Conservation (phyloP, 345 rosid genomes). For the Viola odorata region DNA sequence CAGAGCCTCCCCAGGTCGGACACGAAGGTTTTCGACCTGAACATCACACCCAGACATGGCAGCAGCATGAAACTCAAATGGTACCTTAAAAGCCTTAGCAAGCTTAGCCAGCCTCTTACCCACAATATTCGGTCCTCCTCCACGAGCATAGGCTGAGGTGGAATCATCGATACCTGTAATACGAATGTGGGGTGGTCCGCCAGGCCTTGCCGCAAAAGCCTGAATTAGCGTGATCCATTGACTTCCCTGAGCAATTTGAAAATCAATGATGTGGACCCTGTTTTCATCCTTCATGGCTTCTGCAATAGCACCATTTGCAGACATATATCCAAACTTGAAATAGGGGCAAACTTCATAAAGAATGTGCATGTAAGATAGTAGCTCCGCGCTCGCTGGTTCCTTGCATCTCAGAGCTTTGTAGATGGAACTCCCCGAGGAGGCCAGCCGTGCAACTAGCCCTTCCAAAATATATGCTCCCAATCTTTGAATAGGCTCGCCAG, state of each 20-base stretch:
- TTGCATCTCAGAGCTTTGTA: conserved; percentile 61
- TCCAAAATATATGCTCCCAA: conserved; percentile 90
- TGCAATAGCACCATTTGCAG: conserved; percentile 93
- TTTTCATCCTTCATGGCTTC: conserved; percentile 90
- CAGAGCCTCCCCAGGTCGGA: conserved; percentile 59
- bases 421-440: conserved; percentile 80
- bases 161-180: conserved; percentile 74
- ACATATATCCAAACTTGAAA: conserved; percentile 91
- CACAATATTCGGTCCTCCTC: conserved; percentile 57
- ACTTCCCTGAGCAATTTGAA: conserved; percentile 84
- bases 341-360: conserved; percentile 88
- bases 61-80: conserved; percentile 75
- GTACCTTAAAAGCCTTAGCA: conserved; percentile 59
- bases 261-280: conserved; percentile 77
- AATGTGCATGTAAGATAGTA: conserved; percentile 69
- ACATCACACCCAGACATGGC: conserved; percentile 48
- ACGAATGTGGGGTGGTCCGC: conserved; percentile 79
- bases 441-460: conserved; percentile 79
- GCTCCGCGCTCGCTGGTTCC: conserved; percentile 64
- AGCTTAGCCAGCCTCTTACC: conserved; percentile 58
- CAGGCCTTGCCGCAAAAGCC: conserved; percentile 88
- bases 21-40: conserved; percentile 35
- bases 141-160: conserved; percentile 84
- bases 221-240: conserved; percentile 90
- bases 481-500: conserved; percentile 94